These are phyloP conservation scores for Bathelium albidoporum DNA, from an alignment of 495 filamentous ascomycete species.

Conservation along the genomic window DNA sequence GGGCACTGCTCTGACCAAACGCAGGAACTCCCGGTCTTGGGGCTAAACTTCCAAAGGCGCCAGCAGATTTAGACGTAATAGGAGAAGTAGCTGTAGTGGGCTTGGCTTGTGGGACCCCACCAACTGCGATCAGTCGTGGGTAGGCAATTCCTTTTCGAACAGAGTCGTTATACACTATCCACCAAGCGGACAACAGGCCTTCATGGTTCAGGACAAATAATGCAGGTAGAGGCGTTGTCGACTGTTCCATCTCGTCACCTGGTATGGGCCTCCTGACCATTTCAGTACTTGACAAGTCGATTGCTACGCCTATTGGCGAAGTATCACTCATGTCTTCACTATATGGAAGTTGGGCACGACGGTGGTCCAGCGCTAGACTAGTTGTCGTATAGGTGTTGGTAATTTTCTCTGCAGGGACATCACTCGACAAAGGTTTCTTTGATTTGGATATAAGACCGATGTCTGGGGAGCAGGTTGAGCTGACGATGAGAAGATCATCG, in stretches of 20 bases:
- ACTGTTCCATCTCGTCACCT: slow-evolving; percentile 58
- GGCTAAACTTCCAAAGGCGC: background rate
- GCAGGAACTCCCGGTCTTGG: slow-evolving; percentile 12
- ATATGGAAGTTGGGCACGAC: slow-evolving; percentile 59
- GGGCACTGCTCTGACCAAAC: slow-evolving; percentile 21
- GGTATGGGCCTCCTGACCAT: slow-evolving; percentile 62
- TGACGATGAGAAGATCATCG: slow-evolving; percentile 66
- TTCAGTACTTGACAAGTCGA: slow-evolving; percentile 75
- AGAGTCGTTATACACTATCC: slow-evolving; percentile 80
- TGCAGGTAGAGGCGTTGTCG: slow-evolving; percentile 73
- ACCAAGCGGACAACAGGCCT: slow-evolving; percentile 77
- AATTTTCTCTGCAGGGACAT: slow-evolving; percentile 49
- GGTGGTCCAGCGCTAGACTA: slow-evolving; percentile 62
- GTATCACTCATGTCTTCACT: slow-evolving; percentile 54
- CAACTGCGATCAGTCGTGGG: slow-evolving; percentile 49
- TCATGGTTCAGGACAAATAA: slow-evolving; percentile 82
- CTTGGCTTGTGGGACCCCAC: slow-evolving; percentile 22
- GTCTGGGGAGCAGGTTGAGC: slow-evolving; percentile 68
- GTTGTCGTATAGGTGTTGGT: slow-evolving; percentile 62
- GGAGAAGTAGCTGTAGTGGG: slow-evolving; percentile 19
- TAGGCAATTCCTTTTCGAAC: slow-evolving; percentile 64
- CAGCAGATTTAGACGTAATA: slow-evolving; percentile 14
- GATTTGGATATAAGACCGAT: slow-evolving; percentile 69
- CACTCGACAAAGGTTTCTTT: slow-evolving; percentile 49
- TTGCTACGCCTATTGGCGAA: slow-evolving; percentile 63